Percentiles rank a stretch among this genome's conserved stretches.
Evolutionary conservation across 2,329 filamentous ascomycete species (phyloP).

Genomic region (Aureobasidium uvarum): DNA sequence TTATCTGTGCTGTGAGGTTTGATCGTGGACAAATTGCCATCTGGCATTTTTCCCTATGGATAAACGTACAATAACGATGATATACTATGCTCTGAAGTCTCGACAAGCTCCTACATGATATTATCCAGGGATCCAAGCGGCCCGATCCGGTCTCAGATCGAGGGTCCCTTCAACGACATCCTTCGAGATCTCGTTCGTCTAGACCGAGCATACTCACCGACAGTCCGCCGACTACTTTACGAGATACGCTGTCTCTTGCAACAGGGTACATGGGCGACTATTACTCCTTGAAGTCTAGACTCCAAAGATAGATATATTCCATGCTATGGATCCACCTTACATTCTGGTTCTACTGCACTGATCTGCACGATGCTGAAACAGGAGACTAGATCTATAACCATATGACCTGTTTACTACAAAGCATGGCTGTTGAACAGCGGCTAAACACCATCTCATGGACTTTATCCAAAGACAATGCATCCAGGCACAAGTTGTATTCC

Average conservation of each 20-base stretch:
- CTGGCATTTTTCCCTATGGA: too few relatives aligned
- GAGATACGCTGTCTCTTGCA: not conserved
- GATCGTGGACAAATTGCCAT: too few relatives aligned
- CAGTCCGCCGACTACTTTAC: not conserved
- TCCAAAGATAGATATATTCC: not conserved
- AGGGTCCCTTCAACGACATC: too few relatives aligned
- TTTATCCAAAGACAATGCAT: not conserved
- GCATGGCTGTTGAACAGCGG: not conserved
- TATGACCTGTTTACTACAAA: not conserved
- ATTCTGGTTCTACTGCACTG: not conserved
- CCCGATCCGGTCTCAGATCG: not conserved
- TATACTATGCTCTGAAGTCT: not conserved
- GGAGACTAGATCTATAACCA: too few relatives aligned
- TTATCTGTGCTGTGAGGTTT: too few relatives aligned
- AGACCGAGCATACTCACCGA: not conserved
- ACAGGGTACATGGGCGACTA: not conserved
- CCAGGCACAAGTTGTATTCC: not conserved
- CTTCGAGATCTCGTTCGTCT: not conserved
- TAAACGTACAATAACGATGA: too few relatives aligned
- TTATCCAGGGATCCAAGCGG: not conserved
- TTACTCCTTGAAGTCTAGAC: not conserved
- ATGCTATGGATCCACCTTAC: not conserved
- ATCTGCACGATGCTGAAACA: not conserved
- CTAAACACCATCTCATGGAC: not conserved
- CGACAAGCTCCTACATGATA: not conserved